Conservation (phyloP, 495 filamentous ascomycete species). For the Aspergillus sclerotioniger region DNA sequence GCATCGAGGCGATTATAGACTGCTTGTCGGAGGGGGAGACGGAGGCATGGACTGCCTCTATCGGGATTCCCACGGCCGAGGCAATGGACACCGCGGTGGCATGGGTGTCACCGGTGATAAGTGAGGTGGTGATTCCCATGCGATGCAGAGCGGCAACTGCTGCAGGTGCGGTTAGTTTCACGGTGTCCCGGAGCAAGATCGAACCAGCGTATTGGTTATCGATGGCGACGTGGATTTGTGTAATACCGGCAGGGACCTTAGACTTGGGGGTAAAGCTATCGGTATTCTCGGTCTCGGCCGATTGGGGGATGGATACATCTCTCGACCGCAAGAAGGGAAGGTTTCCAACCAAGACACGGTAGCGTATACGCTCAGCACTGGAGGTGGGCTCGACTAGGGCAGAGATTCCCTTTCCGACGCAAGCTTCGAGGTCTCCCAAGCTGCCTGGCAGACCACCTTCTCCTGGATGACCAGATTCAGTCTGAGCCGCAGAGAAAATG, state of each 20-base stretch:
- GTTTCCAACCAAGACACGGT: conserved; percentile 82
- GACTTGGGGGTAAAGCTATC: conserved; percentile 24
- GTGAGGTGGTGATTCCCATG: conserved; percentile 81
- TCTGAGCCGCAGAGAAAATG: conserved; percentile 69
- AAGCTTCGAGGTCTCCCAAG: conserved; percentile 78
- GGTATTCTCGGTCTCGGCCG: conserved; percentile 44
- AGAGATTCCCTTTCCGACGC: conserved; percentile 81
- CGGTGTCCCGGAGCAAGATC: conserved; percentile 79
- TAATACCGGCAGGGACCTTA: conserved; percentile 60
- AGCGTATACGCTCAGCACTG: conserved; percentile 60
- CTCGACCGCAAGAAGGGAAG: conserved; percentile 69
- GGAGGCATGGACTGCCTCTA: conserved; percentile 71
- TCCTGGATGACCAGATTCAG: conserved; percentile 65
- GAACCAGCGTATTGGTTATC: conserved; percentile 75
- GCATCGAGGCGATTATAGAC: conserved; percentile 72
- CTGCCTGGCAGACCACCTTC: conserved; percentile 79
- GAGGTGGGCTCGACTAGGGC: conserved; percentile 76
- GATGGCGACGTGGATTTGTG: conserved; percentile 88
- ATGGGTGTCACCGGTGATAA: conserved; percentile 91
- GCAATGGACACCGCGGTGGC: conserved; percentile 82
- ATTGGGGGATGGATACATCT: conserved; percentile 62
- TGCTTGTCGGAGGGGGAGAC: conserved; percentile 88
- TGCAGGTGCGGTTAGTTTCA: conserved; percentile 84
- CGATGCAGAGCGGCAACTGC: conserved; percentile 77
- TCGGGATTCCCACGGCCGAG: conserved; percentile 73